phyloP scores from a whole-genome alignment of 805 yeast species.

The Kockiozyma suomiensis region DNA sequence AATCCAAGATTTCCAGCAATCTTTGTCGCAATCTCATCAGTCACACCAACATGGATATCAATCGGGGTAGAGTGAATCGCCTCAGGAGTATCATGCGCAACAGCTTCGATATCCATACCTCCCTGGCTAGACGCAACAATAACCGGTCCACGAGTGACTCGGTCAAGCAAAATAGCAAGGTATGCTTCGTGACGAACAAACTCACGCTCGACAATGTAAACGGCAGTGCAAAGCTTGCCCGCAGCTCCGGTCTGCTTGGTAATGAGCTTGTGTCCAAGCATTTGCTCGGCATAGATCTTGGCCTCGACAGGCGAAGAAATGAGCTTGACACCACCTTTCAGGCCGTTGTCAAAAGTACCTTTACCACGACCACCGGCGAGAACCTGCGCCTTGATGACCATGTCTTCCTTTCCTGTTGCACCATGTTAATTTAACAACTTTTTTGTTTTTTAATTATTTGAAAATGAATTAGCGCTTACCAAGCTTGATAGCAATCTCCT shows the following conservation, averaged over 20 bases:
- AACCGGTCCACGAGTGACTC: slow-evolving; percentile 85
- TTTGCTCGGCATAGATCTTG: slow-evolving; percentile 77
- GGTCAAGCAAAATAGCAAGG: slow-evolving; percentile 91
- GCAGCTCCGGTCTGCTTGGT: slow-evolving; percentile 98
- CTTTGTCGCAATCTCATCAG: slow-evolving; percentile 70
- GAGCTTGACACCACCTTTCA: slow-evolving; percentile 95
- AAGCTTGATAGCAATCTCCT: slow-evolving; percentile 73
- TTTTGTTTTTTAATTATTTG: not conserved
- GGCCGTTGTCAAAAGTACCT: slow-evolving; percentile 94
- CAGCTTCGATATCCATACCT: slow-evolving; percentile 99
- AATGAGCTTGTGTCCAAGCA: slow-evolving; percentile 89
- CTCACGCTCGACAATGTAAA: slow-evolving; percentile 92
- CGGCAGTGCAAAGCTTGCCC: slow-evolving; percentile 96
- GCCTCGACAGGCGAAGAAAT: slow-evolving; percentile 86
- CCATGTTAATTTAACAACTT: not conserved
- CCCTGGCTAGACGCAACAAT: slow-evolving; percentile 97
- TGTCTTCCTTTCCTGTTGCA: slow-evolving; percentile 56
- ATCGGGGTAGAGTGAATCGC: slow-evolving; percentile 89
- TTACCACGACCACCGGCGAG: slow-evolving; percentile 99
- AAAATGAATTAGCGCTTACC: slow-evolving; percentile 20
- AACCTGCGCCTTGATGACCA: slow-evolving; percentile 98
- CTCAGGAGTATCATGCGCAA: slow-evolving; percentile 85
- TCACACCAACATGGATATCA: slow-evolving; percentile 75
- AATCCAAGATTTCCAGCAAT: slow-evolving; percentile 83
- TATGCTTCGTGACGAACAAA: slow-evolving; percentile 94